Evolutionary conservation across 371 early-diverging fungal genomes (phyloP).

Genomic region (Actinomucor elegans): DNA sequence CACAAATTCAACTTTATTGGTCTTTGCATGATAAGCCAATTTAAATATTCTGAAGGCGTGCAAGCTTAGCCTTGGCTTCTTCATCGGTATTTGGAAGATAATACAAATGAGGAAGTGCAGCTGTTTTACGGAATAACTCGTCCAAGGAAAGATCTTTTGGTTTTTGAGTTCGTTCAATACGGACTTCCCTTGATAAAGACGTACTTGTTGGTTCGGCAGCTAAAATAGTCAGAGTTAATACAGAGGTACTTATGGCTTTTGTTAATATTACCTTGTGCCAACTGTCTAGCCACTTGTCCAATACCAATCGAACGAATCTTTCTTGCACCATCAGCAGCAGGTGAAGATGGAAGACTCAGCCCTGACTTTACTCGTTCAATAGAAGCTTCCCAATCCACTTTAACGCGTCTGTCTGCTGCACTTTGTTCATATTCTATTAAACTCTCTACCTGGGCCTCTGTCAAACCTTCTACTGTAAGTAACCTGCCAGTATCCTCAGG

Average conservation of each 20-base stretch:
- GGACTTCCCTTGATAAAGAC: not conserved
- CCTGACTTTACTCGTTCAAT: slow-evolving; percentile 23
- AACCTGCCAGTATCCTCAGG: slow-evolving; percentile 69
- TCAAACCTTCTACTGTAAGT: slow-evolving; percentile 59
- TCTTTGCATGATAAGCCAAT: too few relatives aligned
- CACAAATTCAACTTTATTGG: too few relatives aligned
- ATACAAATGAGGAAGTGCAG: slow-evolving; percentile 49
- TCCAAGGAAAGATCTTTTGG: slow-evolving; percentile 40
- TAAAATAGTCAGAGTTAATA: not conserved
- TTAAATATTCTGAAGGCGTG: slow-evolving; percentile 18
- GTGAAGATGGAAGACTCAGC: slow-evolving; percentile 13
- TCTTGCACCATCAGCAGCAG: slow-evolving; percentile 15
- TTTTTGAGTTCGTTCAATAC: slow-evolving; percentile 3
- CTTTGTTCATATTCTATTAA: slow-evolving; percentile 64
- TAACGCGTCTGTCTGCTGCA: slow-evolving; percentile 48
- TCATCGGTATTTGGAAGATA: slow-evolving; percentile 52
- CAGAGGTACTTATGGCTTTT: too few relatives aligned
- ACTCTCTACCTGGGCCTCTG: slow-evolving; percentile 51
- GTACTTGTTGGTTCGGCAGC: not conserved
- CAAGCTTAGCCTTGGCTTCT: slow-evolving; percentile 31
- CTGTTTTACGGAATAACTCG: slow-evolving; percentile 54
- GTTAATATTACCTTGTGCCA: slow-evolving; percentile 47
- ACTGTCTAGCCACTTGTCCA: slow-evolving; percentile 38
- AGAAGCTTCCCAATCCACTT: slow-evolving; percentile 39
- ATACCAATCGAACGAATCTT: slow-evolving; percentile 33